A percentile compares a stretch with the other conserved stretches of the same genome.
Conservation (phyloP, 2,329 filamentous ascomycete genomes). For the Aureobasidium sp. region DNA sequence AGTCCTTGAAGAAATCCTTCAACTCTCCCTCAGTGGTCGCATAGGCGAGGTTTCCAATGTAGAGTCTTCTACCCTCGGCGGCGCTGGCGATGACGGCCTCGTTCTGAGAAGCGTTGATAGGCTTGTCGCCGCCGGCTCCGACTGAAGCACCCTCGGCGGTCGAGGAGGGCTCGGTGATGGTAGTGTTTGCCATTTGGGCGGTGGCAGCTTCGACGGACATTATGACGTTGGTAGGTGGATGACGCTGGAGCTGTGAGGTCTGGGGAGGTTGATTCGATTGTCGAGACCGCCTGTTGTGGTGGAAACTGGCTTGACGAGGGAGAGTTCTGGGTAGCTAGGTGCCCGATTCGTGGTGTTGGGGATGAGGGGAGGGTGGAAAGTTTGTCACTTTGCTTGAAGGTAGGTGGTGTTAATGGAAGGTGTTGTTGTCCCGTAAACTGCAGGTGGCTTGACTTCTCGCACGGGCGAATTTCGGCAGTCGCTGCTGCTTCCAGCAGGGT, state of each 20-base stretch:
- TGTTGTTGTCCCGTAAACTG: slow-evolving; percentile 10
- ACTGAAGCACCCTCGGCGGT: slow-evolving; percentile 48
- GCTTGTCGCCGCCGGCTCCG: slow-evolving; percentile 47
- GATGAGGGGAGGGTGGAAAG: background rate
- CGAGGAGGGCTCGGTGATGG: slow-evolving; percentile 47
- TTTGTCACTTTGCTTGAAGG: slow-evolving; percentile 14
- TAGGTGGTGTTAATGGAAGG: slow-evolving; percentile 13
- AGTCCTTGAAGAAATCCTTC: slow-evolving; percentile 99
- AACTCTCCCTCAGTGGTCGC: slow-evolving; percentile 99
- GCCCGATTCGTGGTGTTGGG: slow-evolving; percentile 23
- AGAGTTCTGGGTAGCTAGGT: slow-evolving; percentile 45
- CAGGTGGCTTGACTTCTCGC: slow-evolving; percentile 17
- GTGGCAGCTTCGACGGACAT: slow-evolving; percentile 91
- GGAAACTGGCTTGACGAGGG: slow-evolving; percentile 43
- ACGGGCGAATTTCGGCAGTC: slow-evolving; percentile 11
- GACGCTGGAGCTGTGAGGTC: slow-evolving; percentile 38
- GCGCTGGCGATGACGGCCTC: slow-evolving; percentile 94
- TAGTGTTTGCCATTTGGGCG: slow-evolving; percentile 57
- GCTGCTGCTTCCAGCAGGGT: slow-evolving; percentile 9
- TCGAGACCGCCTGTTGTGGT: slow-evolving; percentile 38
- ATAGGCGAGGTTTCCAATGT: slow-evolving; percentile 99
- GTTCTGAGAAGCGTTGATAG: slow-evolving; percentile 64
- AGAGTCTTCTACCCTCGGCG: slow-evolving; percentile 96
- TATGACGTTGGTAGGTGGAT: slow-evolving; percentile 49
- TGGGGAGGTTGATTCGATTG: slow-evolving; percentile 30